Evolutionary conservation across 2,329 filamentous ascomycete species (phyloP).

Genomic region (Aspergillus viridinutans): DNA sequence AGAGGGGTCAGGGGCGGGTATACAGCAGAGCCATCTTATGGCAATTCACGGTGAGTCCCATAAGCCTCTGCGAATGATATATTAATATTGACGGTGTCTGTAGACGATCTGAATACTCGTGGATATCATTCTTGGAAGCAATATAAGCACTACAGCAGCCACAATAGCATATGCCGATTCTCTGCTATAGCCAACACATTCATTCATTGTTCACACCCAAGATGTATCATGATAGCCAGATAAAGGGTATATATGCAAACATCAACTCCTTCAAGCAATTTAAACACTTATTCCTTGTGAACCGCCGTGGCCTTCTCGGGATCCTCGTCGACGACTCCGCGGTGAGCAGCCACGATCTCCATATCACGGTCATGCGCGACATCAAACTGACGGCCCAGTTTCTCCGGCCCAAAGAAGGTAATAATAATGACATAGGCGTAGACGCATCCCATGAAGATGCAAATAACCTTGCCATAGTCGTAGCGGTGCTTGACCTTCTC

Average conservation of each 20-base stretch:
- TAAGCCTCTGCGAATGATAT: not conserved
- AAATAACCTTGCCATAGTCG: slow-evolving; percentile 78
- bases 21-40: not conserved
- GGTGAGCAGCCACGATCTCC: slow-evolving; percentile 37
- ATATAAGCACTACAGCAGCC: not conserved
- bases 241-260: not conserved
- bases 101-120: not conserved
- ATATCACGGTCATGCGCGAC: slow-evolving; percentile 47
- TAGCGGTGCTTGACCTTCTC: slow-evolving; percentile 52
- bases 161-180: not conserved
- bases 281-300: not conserved
- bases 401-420: slow-evolving; percentile 47
- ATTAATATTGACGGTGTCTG: not conserved
- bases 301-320: slow-evolving; percentile 23
- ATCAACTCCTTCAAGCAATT: not conserved
- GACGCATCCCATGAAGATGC: slow-evolving; percentile 86
- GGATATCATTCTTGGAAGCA: not conserved
- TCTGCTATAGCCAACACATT: not conserved
- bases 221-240: not conserved
- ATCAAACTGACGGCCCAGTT: slow-evolving; percentile 44
- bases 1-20: no score
- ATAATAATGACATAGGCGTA: slow-evolving; percentile 58
- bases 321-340: slow-evolving; percentile 25
- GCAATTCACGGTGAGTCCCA: not conserved
- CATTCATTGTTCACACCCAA: not conserved